phyloP scores from a whole-genome alignment of 1,284 basidiomycete genomes.

The Ceratobasidium sp. region DNA sequence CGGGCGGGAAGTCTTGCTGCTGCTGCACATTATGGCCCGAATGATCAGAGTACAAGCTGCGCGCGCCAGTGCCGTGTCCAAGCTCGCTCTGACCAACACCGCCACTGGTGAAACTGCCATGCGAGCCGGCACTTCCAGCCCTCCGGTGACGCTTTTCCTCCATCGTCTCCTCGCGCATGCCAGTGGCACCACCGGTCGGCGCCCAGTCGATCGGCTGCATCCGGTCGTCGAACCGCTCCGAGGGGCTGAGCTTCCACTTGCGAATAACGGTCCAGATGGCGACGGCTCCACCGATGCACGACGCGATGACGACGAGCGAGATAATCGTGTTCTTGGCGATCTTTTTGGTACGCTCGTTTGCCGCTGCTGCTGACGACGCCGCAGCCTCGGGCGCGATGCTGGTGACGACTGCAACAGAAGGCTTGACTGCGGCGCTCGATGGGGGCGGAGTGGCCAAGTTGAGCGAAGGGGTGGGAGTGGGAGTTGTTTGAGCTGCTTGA shows the following conservation, averaged over 20 bases:
- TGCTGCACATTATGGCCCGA: constrained; percentile 46
- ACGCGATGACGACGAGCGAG: constrained; percentile 74
- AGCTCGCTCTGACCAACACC: constrained; percentile 57
- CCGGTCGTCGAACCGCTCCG: constrained; percentile 80
- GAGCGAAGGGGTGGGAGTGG: constrained; percentile 31
- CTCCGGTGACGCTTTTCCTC: constrained; percentile 58
- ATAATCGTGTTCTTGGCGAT: constrained; percentile 69
- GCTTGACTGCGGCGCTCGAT: constrained; percentile 18
- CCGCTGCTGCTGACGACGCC: constrained; percentile 12
- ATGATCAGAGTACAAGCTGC: constrained; percentile 48
- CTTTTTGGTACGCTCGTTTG: constrained; percentile 42
- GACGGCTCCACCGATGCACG: constrained; percentile 70
- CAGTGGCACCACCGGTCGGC: constrained; percentile 61
- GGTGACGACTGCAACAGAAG: constrained; percentile 20
- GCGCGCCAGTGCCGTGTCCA: constrained; percentile 47
- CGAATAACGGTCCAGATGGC: constrained; percentile 89
- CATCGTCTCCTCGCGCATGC: constrained; percentile 44
- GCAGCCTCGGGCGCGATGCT: constrained; percentile 45
- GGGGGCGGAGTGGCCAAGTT: constrained; percentile 32
- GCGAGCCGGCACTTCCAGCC: constrained; percentile 65
- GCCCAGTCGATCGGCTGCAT: constrained; percentile 87
- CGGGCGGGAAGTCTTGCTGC: constrained; percentile 61
- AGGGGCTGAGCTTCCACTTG: constrained; percentile 89
- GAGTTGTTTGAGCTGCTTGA: constrained; percentile 6
- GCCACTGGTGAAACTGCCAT: constrained; percentile 72